Percentiles rank a stretch among this genome's conserved stretches.
Conservation (phyloP, 345 rosid genomes). For the Murraya paniculata region DNA sequence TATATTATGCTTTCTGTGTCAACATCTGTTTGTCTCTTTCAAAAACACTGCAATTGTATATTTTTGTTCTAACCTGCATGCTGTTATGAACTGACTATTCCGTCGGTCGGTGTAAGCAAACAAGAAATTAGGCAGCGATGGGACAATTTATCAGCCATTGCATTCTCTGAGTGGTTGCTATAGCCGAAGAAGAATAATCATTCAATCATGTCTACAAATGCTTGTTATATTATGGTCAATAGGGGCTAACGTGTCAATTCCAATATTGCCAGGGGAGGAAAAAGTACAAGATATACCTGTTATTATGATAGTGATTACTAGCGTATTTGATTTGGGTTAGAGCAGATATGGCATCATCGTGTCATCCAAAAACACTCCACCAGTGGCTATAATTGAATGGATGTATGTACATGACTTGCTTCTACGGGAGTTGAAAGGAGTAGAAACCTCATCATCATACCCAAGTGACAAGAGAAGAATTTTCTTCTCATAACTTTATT, state of each 20-base stretch:
- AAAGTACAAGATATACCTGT: background rate
- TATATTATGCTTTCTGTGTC: background rate
- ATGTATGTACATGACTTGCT: background rate
- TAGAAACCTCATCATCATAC: background rate
- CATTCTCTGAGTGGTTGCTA: background rate
- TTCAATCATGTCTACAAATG: background rate
- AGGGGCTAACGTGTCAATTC: background rate
- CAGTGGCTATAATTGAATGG: background rate
- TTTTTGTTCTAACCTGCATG: background rate
- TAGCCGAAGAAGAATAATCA: background rate
- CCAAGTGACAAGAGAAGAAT: background rate
- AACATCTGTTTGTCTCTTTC: background rate
- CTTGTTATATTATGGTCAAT: background rate
- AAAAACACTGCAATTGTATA: background rate
- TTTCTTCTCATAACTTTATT: background rate
- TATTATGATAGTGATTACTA: background rate
- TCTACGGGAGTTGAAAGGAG: background rate
- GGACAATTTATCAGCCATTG: slow-evolving; percentile 2
- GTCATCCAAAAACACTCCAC: background rate
- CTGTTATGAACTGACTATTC: background rate
- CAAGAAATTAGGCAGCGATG: slow-evolving; percentile 6
- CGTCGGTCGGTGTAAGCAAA: background rate
- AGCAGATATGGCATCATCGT: background rate
- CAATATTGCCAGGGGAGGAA: background rate
- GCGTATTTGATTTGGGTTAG: background rate